Evolutionary conservation across 768 basidiomycete species (phyloP), one percentile per base, ranked within the genome.

Genomic region (Rhizopogon salebrosus): DNA sequence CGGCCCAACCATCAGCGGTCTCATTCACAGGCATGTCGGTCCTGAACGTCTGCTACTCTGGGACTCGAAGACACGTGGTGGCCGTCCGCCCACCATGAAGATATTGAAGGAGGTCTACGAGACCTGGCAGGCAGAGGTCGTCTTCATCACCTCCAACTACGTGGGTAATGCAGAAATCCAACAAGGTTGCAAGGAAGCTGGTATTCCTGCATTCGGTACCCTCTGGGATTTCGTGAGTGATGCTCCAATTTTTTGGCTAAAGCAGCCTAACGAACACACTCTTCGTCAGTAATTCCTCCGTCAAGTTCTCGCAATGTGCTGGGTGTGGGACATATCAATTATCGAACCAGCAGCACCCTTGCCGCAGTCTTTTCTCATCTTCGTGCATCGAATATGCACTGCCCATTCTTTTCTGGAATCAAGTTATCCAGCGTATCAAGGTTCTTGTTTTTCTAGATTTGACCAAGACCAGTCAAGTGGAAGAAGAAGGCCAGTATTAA

Each of bases 141-240:
- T 90, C 26, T 88, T 91, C 68, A 87, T 91, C 66, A 91, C 88
- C 7, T 89, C 87, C 18, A 91, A 91, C 71, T 85, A 78, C 60
- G 76, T 82, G 38, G 88, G 88, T 26, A 90, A 91, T 66, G 73
- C 77, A 11, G 87, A 91, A 62, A 84, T 91, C 54, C 89, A 88
- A 78, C 75, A 85, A 63, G 88, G 86, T 22, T 89, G 83, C 72
- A 88, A 84, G 67, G 76, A 77, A 58, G 79, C 78, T 48, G 81
- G 80, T 23, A 85, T 85, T 59, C 84, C 84, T 38, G 79, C 78
- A 40, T 83, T 83, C 58, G 85, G 84, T 53, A 85, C 85, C 10
- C 72, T 87, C 26, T 86, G 85, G 84, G 85, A 86, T 67, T 87
- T 87, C 68, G 78, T 70, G 62, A 62, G 61, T 63, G 31, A 29